A percentile compares a stretch with the other conserved stretches of the same genome.
These are phyloP conservation scores for Hordeum marinum DNA, from an alignment of 176 grass and related monocot species.

Conservation along the genomic window DNA sequence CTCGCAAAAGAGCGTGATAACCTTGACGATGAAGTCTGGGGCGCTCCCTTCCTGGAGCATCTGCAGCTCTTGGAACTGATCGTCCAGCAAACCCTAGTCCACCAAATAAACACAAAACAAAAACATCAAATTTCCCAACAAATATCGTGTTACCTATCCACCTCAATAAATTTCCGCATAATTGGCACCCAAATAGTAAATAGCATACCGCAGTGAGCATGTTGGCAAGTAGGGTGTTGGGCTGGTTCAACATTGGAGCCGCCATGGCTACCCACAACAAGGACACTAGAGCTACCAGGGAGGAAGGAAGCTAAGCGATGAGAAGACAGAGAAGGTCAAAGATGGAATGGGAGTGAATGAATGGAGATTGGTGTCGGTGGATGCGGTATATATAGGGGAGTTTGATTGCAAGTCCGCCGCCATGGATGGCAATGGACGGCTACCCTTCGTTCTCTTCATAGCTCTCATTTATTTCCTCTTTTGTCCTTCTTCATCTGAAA, in stretches of 20 bases:
- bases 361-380: not conserved
- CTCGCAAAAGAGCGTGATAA: constrained; percentile 56
- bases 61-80: constrained; percentile 56
- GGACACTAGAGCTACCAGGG: not conserved
- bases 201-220: constrained; percentile 33
- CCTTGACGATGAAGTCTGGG: constrained; percentile 40
- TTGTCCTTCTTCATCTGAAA: not conserved
- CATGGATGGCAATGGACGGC: not conserved
- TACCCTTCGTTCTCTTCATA: not conserved
- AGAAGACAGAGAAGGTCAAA: not conserved
- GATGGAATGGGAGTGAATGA: not conserved
- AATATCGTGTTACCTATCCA: not conserved
- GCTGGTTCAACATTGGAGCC: constrained; percentile 20
- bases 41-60: constrained; percentile 29
- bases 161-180: not conserved
- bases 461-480: no score
- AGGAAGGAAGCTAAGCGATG: not conserved
- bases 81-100: constrained; percentile 54
- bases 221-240: constrained; percentile 18
- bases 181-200: not conserved
- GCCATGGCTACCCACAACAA: constrained; percentile 19
- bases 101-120: not conserved
- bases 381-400: not conserved
- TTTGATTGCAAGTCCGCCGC: not conserved
- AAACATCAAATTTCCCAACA: not conserved